These are phyloP conservation scores for Phytopythium vexans DNA, from an alignment of 352 stramenopile species.

Conservation along the genomic window DNA sequence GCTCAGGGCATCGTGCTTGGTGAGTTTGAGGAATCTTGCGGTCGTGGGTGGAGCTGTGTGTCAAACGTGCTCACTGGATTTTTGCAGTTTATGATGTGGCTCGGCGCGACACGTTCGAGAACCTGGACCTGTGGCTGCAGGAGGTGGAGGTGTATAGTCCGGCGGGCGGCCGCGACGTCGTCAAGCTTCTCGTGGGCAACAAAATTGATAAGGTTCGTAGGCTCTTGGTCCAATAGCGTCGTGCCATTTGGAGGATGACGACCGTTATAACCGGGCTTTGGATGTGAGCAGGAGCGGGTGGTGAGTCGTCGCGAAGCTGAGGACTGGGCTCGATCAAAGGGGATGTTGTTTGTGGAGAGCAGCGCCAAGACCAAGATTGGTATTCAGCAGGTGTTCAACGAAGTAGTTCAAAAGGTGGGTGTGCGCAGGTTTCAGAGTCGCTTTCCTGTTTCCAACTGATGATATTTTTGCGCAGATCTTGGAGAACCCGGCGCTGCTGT, in stretches of 20 bases:
- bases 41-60: background rate
- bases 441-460: no score
- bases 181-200: constrained; percentile 98
- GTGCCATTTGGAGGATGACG: background rate
- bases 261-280: constrained; percentile 1
- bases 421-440: background rate
- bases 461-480: constrained; percentile 61
- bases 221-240: background rate
- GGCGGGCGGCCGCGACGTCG: constrained; percentile 92
- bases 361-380: constrained; percentile 95
- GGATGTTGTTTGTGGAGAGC: constrained; percentile 98
- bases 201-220: constrained; percentile 89
- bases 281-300: constrained; percentile 81
- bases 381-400: constrained; percentile 96
- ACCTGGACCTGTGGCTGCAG: constrained; percentile 97
- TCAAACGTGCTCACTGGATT: background rate
- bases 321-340: constrained; percentile 94
- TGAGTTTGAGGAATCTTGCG: constrained; percentile 20
- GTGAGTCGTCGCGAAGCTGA: constrained; percentile 93
- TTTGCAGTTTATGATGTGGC: constrained; percentile 94
- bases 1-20: constrained; percentile 96
- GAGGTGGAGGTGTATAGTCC: constrained; percentile 97
- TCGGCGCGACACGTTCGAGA: constrained; percentile 96
- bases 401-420: constrained; percentile 96
- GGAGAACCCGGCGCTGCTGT: constrained; percentile 87